A percentile compares a stretch with the other conserved stretches of the same genome.
Evolutionary conservation across 2,329 filamentous ascomycete genomes (phyloP).

Genomic region (Penicillium sp.): DNA sequence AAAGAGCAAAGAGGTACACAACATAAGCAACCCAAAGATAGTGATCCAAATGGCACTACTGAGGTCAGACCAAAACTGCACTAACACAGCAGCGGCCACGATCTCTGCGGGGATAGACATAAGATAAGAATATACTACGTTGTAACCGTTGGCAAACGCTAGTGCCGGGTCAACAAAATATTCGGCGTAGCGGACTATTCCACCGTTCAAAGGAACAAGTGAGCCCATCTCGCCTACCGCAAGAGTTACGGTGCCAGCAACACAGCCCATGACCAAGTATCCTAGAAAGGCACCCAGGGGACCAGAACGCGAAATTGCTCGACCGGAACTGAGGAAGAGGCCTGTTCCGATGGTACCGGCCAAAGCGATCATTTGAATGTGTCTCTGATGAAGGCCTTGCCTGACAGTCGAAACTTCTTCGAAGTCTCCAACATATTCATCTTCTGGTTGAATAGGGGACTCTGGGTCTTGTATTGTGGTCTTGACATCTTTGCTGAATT

Average conservation of each 20-base stretch:
- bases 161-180: constrained; percentile 14
- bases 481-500: neutral
- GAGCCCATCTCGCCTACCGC: constrained; percentile 9
- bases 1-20: neutral
- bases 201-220: constrained; percentile 10
- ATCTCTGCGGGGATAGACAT: constrained; percentile 10
- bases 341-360: constrained; percentile 7
- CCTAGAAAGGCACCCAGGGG: constrained; percentile 11
- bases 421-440: neutral
- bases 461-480: neutral
- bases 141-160: constrained; percentile 10
- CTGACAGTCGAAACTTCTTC: neutral
- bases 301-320: constrained; percentile 12
- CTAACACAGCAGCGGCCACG: neutral
- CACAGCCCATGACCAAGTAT: constrained; percentile 14
- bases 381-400: neutral
- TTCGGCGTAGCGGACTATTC: constrained; percentile 11
- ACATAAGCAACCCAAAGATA: constrained; percentile 5
- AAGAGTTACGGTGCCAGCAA: constrained; percentile 8
- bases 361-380: neutral
- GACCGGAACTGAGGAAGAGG: constrained; percentile 13
- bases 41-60: constrained; percentile 2
- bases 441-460: neutral
- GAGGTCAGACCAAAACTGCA: constrained; percentile 5
- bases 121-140: constrained; percentile 3